Percentiles rank a stretch among this genome's conserved stretches.
These are phyloP conservation scores for Penicillium flavigenum DNA, from an alignment of 495 filamentous ascomycete genomes.

Conservation along the genomic window DNA sequence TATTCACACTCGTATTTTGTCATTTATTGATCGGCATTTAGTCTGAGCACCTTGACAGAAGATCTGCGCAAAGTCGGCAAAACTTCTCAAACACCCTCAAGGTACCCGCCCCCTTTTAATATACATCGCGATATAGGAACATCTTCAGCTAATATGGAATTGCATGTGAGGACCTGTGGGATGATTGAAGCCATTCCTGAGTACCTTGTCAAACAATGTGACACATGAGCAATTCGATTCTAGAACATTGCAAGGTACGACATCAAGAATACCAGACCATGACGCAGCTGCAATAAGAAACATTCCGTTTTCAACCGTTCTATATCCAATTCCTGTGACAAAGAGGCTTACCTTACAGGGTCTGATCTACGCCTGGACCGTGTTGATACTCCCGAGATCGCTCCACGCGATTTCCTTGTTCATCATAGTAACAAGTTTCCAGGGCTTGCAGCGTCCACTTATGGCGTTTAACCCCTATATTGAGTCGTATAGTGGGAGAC, in stretches of 20 bases:
- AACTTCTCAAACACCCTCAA: constrained; percentile 44
- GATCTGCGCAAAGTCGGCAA: constrained; percentile 27
- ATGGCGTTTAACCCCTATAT: background rate
- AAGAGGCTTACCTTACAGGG: constrained; percentile 1
- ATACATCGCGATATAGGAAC: background rate
- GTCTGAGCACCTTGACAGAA: constrained; percentile 21
- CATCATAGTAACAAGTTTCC: constrained; percentile 1
- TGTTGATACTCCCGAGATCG: constrained; percentile 4
- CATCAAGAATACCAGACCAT: constrained; percentile 15
- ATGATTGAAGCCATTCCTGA: background rate
- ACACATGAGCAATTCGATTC: background rate
- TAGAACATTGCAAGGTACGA: constrained; percentile 11
- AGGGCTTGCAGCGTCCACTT: constrained; percentile 22
- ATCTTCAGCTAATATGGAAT: background rate
- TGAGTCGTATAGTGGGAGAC: background rate
- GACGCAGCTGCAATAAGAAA: constrained; percentile 12
- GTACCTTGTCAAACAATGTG: constrained; percentile 10
- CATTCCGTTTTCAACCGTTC: constrained; percentile 25
- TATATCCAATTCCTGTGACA: constrained; percentile 6
- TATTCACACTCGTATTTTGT: background rate
- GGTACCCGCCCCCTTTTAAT: constrained; percentile 22
- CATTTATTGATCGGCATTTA: constrained; percentile 17
- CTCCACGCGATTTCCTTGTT: constrained; percentile 7
- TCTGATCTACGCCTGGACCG: constrained; percentile 2
- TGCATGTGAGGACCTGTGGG: background rate